These are phyloP conservation scores for Sphagnum fallax DNA, from an alignment of 228 moss, liverwort and hornwort genomes.

Conservation along the genomic window DNA sequence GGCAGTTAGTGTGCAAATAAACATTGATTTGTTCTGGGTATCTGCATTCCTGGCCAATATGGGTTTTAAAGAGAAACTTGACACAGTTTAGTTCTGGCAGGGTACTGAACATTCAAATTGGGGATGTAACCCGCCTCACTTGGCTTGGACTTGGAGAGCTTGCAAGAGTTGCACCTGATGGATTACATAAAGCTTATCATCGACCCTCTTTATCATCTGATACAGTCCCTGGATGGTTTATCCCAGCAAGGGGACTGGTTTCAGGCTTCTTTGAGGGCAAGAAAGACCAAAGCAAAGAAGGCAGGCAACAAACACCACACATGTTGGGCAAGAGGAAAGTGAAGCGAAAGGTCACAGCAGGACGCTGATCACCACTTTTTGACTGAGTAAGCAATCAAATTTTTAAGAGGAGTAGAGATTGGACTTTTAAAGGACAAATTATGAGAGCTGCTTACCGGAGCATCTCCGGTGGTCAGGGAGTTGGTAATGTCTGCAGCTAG, in stretches of 20 bases:
- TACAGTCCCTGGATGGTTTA: conserved; percentile 73
- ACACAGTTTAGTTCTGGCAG: conserved; percentile 24
- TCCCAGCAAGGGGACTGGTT: conserved; percentile 76
- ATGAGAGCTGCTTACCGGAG: no score
- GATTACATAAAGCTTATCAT: conserved; percentile 75
- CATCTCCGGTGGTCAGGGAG: no score
- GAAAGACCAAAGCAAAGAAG: conserved; percentile 63
- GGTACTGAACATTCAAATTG: conserved; percentile 77
- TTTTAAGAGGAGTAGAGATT: no score
- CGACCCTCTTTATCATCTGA: conserved; percentile 82
- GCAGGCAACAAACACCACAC: conserved; percentile 66
- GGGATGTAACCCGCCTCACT: conserved; percentile 76
- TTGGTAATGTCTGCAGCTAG: no score
- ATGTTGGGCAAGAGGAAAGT: conserved; percentile 94
- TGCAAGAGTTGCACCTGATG: conserved; percentile 65
- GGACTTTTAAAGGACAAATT: no score
- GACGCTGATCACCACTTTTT: conserved; percentile 27
- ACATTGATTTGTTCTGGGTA: no score
- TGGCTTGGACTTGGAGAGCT: conserved; percentile 81
- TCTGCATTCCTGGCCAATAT: no score
- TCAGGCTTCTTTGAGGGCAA: conserved; percentile 82
- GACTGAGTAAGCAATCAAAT: no score
- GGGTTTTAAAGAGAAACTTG: no score
- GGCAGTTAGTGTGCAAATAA: neutral
- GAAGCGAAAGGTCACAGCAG: conserved; percentile 80